Percentiles rank a stretch among this genome's conserved stretches.
These are phyloP conservation scores for Phanerochaete sordida DNA, from an alignment of 768 basidiomycete species.

Conservation along the genomic window DNA sequence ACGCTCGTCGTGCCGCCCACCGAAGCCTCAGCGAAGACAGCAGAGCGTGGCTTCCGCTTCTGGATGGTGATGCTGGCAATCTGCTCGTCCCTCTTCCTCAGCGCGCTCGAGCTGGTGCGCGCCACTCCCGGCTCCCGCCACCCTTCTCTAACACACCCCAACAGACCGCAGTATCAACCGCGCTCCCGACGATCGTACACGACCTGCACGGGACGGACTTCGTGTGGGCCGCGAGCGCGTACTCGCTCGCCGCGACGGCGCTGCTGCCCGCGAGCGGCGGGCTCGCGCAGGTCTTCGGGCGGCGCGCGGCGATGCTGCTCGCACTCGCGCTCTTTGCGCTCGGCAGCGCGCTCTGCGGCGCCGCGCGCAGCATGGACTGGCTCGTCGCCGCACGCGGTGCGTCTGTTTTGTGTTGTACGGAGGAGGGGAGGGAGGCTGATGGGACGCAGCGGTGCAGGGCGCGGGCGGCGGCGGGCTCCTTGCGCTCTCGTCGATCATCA, in stretches of 20 bases:
- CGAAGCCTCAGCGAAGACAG: background rate
- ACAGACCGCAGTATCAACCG: conserved; percentile 9
- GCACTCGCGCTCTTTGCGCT: conserved; percentile 2
- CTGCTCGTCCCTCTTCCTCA: conserved; percentile 19
- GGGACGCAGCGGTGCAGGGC: conserved; percentile 11
- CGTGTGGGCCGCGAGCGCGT: conserved; percentile 9
- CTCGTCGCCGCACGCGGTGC: conserved; percentile 12
- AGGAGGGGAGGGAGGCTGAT: background rate
- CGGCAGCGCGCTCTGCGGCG: conserved; percentile 11
- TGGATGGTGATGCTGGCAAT: conserved; percentile 19
- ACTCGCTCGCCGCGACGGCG: conserved; percentile 9
- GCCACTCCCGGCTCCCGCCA: background rate
- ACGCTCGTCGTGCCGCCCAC: background rate
- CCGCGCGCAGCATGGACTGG: conserved; percentile 12
- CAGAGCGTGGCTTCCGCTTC: conserved; percentile 8
- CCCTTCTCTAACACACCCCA: background rate
- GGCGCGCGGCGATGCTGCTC: conserved; percentile 1
- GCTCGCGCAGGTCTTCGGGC: conserved; percentile 13
- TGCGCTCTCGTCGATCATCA: conserved; percentile 1
- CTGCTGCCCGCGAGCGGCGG: conserved; percentile 3
- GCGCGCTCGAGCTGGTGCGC: conserved; percentile 16
- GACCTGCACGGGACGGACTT: conserved; percentile 8
- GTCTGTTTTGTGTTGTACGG: background rate
- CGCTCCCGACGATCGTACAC: conserved; percentile 8
- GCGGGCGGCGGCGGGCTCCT: conserved; percentile 12